Base-by-base conservation (phyloP, 306 rosid genomes). In the Canavalia gladiata region DNA sequence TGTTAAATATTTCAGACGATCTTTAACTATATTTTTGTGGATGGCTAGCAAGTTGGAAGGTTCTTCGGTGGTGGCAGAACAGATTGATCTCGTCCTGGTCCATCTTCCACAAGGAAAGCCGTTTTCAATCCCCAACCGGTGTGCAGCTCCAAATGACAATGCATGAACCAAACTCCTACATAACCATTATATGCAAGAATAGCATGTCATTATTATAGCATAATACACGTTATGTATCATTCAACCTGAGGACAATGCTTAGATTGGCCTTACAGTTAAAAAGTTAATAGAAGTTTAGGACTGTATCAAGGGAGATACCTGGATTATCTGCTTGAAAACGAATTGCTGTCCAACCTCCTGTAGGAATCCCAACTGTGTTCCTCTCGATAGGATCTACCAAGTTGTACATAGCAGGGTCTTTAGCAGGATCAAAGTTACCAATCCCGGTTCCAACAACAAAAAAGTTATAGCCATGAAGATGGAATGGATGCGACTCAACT, bases 121-220 rank as follows among this genome's bases (percentile, higher is more conserved):
- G 88, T 93, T 77, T 93, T 93, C 88, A 93, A 75, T 57, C 97
- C 97, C 94, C 97, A 91, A 8, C 97, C 93, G 28, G 97, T 93
- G 64, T 90, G 98, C 46, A 91, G 87, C 87, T 90, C 97, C 81
- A 90, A 74, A 79, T 91, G 98, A 74, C 98, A 91, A 84, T 93
- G 97, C 88, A 91, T 80, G 72, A 91, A 93, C 97, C 97, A 93
- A 76, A 93, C 97, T 68, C 93, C 94, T 93, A 69, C 51, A 41
- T 18, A 18, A 18, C 25, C 25, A 18, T 18, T 18, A 59, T 25
- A 13, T 47, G 70, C 3, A 72, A 8, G 30, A 45, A 81, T 7
- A 43, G 37, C 69, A 39, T 73, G 66, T 34, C 76, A 54, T 42
- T 5, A 25, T 25, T 37, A 18, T 18, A 55, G 29, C 13, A 18